Evolutionary conservation across 2,329 filamentous ascomycete species (phyloP), one percentile per base, ranked within the genome.

Genomic region (Zasmidium angulare): DNA sequence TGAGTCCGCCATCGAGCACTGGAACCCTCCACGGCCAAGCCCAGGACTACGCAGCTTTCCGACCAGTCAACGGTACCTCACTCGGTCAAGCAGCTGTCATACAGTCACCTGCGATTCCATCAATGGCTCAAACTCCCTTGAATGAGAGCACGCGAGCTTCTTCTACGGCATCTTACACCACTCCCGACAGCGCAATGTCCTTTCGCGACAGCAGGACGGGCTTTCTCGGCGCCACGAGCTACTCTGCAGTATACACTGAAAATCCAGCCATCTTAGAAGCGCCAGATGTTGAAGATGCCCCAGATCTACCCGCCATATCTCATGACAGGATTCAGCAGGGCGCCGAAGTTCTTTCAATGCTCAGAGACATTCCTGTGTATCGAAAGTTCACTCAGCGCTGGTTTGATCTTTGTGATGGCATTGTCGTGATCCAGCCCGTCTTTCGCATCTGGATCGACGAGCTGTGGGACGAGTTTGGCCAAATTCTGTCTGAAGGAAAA

Each of bases 401-500:
- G 66, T 71, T 70, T 36, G 71, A 72, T 49, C 53, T 68, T 67
- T 73, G 68, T 67, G 74, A 69, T 68, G 74, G 68, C 50, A 69
- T 63, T 61, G 72, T 63, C 56, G 67, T 63, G 66, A 50, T 70
- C 71, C 57, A 66, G 69, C 55, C 76, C 56, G 58, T 69, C 11
- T 72, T 70, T 43, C 60, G 56, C 9, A 67, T 71, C 17, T 73
- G 71, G 71, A 63, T 72, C 21, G 69, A 73, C n/a, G 71, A 72
- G 21, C 59, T 73, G 66, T 75, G 66, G 77, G 56, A 65, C n/a
- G 68, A 71, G 19, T 73, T 68, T 40, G 70, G 69, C 9, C 58
- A 62, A 12, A 29, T 73, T 1, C 62, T 73, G 4, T 53, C 63
- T 7, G 65, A 69, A 46, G 65, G 68, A n/a, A 63, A 71, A 50